phyloP scores from a whole-genome alignment of 192 early-diverging fungal species.

The Allomyces arbusculus region DNA sequence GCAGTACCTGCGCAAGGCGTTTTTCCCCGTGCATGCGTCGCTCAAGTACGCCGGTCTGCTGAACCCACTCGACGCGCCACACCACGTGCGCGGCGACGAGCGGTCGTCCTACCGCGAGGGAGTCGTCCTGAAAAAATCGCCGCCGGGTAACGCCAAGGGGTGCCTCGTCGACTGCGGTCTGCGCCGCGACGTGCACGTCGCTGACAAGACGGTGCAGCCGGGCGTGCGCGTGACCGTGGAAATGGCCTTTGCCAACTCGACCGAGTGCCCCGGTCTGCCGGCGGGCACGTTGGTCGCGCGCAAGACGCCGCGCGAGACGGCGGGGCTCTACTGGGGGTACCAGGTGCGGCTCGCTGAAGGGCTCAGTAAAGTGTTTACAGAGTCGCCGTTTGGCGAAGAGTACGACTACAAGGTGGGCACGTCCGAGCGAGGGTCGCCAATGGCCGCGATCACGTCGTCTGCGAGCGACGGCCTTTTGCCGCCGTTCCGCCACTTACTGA shows the following conservation, averaged over 20 bases:
- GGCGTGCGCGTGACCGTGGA: constrained; percentile 41
- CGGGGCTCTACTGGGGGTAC: constrained; percentile 51
- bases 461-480: constrained; percentile 1
- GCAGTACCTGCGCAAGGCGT: constrained; percentile 39
- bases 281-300: constrained; percentile 32
- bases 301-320: constrained; percentile 30
- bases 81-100: constrained; percentile 41
- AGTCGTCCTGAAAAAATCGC: constrained; percentile 20
- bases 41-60: constrained; percentile 39
- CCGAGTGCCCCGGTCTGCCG: constrained; percentile 15
- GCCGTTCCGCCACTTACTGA: constrained; percentile 27
- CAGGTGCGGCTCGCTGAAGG: constrained; percentile 32
- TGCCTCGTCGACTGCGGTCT: constrained; percentile 31
- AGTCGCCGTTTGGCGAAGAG: constrained; percentile 27
- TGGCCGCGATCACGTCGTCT: constrained; percentile 4
- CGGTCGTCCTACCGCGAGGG: constrained; percentile 36
- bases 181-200: constrained; percentile 19
- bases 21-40: constrained; percentile 46
- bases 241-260: constrained; percentile 5
- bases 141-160: constrained; percentile 6
- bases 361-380: constrained; percentile 35
- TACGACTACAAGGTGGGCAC: constrained; percentile 48
- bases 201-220: constrained; percentile 25
- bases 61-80: constrained; percentile 43
- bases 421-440: constrained; percentile 18